Evolutionary conservation across 2,329 filamentous ascomycete genomes (phyloP).

Genomic region (Cryphonectria japonica): DNA sequence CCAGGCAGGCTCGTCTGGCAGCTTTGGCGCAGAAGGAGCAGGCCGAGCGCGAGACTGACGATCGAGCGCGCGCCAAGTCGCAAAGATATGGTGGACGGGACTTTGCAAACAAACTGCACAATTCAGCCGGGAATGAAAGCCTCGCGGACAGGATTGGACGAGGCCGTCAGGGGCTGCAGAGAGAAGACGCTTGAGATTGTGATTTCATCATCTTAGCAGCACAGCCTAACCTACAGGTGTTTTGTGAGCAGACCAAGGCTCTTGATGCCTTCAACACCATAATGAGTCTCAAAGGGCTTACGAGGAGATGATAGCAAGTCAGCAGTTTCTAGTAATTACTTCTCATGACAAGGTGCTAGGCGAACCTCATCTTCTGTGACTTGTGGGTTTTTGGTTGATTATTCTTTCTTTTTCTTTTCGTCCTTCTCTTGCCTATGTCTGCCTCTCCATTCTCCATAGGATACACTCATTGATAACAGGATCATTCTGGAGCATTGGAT

Average conservation of each 20-base stretch:
- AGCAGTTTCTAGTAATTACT: neutral
- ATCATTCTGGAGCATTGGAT: neutral
- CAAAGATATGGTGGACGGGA: slow-evolving; percentile 65
- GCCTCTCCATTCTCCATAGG: no score
- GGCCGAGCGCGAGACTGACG: slow-evolving; percentile 67
- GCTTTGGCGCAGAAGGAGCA: slow-evolving; percentile 69
- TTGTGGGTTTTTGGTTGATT: neutral
- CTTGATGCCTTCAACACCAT: neutral
- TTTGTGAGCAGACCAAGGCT: no score
- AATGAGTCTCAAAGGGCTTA: neutral
- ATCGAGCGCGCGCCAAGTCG: slow-evolving; percentile 61
- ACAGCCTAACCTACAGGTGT: neutral
- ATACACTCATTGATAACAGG: neutral
- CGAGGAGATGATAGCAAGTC: no score
- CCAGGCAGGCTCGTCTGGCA: slow-evolving; percentile 69
- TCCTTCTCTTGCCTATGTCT: no score
- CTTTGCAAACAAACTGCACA: slow-evolving; percentile 67
- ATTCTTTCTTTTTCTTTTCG: no score
- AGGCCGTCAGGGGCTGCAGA: slow-evolving; percentile 48
- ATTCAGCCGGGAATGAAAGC: slow-evolving; percentile 57
- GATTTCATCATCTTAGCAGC: neutral
- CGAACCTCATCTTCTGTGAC: neutral
- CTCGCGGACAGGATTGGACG: slow-evolving; percentile 57
- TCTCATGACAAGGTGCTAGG: neutral
- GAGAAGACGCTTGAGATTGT: slow-evolving; percentile 47